Percentiles rank a stretch among this genome's conserved stretches.
Conservation (phyloP, 129 eudicot genomes). For the Flaveria trinervia region DNA sequence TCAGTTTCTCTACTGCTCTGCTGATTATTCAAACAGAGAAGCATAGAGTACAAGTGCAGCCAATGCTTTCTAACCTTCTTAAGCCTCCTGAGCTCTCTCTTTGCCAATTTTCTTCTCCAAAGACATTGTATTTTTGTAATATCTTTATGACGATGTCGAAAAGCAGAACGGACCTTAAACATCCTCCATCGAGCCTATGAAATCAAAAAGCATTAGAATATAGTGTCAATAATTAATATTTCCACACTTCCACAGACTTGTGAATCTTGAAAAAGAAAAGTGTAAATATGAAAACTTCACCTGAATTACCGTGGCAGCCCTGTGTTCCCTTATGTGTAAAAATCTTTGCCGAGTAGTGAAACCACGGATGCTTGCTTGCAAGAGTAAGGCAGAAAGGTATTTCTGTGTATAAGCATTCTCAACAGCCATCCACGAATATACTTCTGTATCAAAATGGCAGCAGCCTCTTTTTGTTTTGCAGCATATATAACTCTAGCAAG, state of each 20-base stretch:
- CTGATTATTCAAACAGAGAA: not conserved
- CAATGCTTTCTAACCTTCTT: conserved; percentile 56
- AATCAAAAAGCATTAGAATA: conserved; percentile 14
- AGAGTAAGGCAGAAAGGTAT: conserved; percentile 36
- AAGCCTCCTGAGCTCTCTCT: conserved; percentile 76
- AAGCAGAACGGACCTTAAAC: conserved; percentile 72
- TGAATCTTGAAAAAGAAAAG: conserved; percentile 14
- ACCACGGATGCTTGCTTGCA: conserved; percentile 82
- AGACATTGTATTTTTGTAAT: conserved; percentile 84
- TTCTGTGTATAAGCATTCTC: conserved; percentile 53
- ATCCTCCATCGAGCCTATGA: conserved; percentile 81
- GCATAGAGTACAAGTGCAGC: not conserved
- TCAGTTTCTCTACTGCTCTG: too few relatives aligned
- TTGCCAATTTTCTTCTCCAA: conserved; percentile 93
- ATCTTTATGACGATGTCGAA: conserved; percentile 65
- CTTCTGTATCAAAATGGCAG: conserved; percentile 70
- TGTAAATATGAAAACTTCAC: conserved; percentile 34
- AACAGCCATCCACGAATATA: conserved; percentile 66
- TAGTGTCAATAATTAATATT: not conserved
- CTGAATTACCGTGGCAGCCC: conserved; percentile 87
- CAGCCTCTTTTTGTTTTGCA: conserved; percentile 57
- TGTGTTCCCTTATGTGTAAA: conserved; percentile 53
- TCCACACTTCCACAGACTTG: not conserved
- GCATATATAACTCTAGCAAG: conserved; percentile 64
- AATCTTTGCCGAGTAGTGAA: conserved; percentile 67